These are phyloP conservation scores for Leccinum fibrillosum DNA, from an alignment of 768 basidiomycete species.

Conservation along the genomic window DNA sequence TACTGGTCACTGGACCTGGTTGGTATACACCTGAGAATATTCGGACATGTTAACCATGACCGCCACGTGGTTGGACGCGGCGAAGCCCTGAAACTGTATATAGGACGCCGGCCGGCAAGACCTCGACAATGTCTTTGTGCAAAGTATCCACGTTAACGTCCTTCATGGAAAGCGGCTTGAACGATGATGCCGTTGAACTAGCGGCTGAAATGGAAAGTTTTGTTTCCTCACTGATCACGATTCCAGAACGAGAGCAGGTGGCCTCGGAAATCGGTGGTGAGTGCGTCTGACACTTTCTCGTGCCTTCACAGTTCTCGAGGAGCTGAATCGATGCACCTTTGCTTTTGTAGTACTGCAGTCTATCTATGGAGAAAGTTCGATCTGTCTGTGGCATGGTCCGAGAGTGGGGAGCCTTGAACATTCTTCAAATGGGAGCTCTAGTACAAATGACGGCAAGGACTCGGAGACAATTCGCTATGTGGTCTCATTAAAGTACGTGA, in stretches of 20 bases:
- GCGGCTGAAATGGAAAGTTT: constrained; percentile 22
- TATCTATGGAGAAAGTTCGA: constrained; percentile 71
- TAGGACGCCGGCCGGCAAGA: background rate
- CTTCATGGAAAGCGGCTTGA: constrained; percentile 17
- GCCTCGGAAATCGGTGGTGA: constrained; percentile 47
- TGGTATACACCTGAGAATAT: background rate
- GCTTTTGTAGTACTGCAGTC: constrained; percentile 59
- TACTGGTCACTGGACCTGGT: no score
- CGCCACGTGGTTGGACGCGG: constrained; percentile 2
- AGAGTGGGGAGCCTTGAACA: constrained; percentile 12
- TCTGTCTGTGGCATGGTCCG: constrained; percentile 55
- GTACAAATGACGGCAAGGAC: constrained; percentile 22
- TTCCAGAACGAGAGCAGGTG: constrained; percentile 40
- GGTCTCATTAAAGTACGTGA: constrained; percentile 57
- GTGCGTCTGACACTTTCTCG: constrained; percentile 10
- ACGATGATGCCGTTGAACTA: constrained; percentile 11
- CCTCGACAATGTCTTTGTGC: constrained; percentile 9
- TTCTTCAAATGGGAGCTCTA: constrained; percentile 1
- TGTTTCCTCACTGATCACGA: constrained; percentile 26
- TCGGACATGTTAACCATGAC: background rate
- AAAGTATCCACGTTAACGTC: background rate
- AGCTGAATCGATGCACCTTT: constrained; percentile 1
- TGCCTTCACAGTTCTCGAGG: background rate
- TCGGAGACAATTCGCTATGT: constrained; percentile 55
- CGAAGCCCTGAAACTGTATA: background rate